Percentiles rank a stretch among this genome's conserved stretches.
Evolutionary conservation across 2,329 filamentous ascomycete species (phyloP).

Genomic region (Malbranchea zuffiana): DNA sequence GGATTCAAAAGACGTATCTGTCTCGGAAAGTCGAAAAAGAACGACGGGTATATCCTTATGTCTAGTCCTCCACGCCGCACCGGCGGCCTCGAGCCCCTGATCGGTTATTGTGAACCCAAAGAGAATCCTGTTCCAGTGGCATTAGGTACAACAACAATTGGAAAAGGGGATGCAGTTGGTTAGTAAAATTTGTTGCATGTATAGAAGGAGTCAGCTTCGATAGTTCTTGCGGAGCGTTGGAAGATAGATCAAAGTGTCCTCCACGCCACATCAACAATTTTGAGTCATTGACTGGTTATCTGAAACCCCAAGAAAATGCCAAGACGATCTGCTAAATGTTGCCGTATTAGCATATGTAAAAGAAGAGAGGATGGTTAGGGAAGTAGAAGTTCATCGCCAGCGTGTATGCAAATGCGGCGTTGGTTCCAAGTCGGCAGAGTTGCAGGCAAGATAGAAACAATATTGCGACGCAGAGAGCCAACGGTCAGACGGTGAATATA

Average conservation of each 20-base stretch:
- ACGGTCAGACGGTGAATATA: background rate
- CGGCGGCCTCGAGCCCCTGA: background rate
- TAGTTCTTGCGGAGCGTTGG: too few species aligned
- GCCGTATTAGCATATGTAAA: background rate
- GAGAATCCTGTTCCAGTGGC: background rate
- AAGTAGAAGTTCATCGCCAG: too few species aligned
- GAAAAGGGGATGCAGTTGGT: too few species aligned
- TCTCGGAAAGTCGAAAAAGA: too few species aligned
- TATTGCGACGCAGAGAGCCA: background rate
- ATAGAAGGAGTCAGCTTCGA: too few species aligned
- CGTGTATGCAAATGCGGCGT: too few species aligned
- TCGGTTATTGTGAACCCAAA: background rate
- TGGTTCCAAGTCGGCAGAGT: too few species aligned
- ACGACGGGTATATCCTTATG: too few species aligned
- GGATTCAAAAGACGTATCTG: too few species aligned
- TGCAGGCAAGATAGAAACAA: background rate
- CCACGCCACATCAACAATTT: slow-evolving; percentile 9
- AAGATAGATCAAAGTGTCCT: slow-evolving; percentile 5
- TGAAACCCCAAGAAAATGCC: background rate
- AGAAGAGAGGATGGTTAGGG: too few species aligned
- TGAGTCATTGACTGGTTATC: slow-evolving; percentile 7
- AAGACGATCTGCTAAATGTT: background rate
- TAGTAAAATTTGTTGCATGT: too few species aligned
- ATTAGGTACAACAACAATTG: background rate
- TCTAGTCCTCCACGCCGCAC: slow-evolving; percentile 1